Conservation (phyloP, 2,329 filamentous ascomycete species). For the Ophiostoma novo-ulmi region DNA sequence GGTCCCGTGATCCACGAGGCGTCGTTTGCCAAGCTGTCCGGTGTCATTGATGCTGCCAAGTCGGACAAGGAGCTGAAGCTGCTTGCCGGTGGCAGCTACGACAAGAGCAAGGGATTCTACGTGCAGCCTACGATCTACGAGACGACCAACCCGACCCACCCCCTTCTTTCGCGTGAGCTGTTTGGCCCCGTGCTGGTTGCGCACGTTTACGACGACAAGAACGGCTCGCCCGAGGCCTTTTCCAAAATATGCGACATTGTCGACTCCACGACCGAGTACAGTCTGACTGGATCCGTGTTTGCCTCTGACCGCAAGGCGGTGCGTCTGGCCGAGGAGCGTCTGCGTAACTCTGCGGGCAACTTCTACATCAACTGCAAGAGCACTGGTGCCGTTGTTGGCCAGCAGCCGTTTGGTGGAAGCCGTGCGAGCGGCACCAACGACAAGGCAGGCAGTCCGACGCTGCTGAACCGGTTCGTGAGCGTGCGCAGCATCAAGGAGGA, state of each 20-base stretch:
- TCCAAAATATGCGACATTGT: constrained; percentile 56
- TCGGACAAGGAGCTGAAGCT: constrained; percentile 40
- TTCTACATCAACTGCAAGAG: constrained; percentile 57
- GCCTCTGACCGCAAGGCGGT: constrained; percentile 45
- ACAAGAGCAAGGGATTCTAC: constrained; percentile 41
- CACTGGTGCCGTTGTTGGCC: constrained; percentile 51
- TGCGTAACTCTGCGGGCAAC: constrained; percentile 53
- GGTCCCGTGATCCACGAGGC: constrained; percentile 47
- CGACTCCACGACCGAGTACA: constrained; percentile 67
- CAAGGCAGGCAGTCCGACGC: constrained; percentile 49
- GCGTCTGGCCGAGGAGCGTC: constrained; percentile 45
- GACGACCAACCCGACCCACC: constrained; percentile 39
- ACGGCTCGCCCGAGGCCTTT: constrained; percentile 40
- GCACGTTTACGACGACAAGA: constrained; percentile 45
- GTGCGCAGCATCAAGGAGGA: constrained; percentile 61
- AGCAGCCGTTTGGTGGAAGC: constrained; percentile 52
- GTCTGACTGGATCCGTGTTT: constrained; percentile 47
- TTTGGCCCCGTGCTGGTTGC: constrained; percentile 45
- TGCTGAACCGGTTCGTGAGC: constrained; percentile 48
- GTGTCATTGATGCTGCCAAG: constrained; percentile 43
- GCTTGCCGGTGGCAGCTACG: constrained; percentile 43
- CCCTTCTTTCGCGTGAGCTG: constrained; percentile 44
- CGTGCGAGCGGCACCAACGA: constrained; percentile 52
- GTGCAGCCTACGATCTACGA: constrained; percentile 46
- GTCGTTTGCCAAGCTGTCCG: constrained; percentile 43